Evolutionary conservation across 768 basidiomycete species (phyloP), one percentile per base, ranked within the genome.

Genomic region (Fistulinella prunicolor): DNA sequence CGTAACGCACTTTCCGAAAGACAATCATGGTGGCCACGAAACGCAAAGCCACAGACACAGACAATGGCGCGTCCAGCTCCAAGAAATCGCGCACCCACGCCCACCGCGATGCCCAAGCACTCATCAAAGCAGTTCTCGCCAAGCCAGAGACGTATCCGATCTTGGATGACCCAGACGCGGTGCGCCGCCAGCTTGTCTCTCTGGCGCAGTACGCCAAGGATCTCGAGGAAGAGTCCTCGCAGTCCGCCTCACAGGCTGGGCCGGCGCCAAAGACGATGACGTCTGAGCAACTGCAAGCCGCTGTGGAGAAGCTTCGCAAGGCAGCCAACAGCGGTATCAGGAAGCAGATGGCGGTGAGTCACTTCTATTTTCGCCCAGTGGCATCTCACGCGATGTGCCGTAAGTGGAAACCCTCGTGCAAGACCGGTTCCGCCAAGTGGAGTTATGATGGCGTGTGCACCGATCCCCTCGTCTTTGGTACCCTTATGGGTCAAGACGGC

Each of bases 371-470:
- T 36, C 24, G 14, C 19, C 4, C 4, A 23, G 3, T 38, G 40
- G 20, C 7, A n/a, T 46, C 28, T 50, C 22, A 45, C 17, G n/a
- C 22, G 7, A 38, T 20, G 3, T 26, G 26, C n/a, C 13, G 9
- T 40, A 24, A 78, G 79, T 80, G 78, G 79, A 76, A 72, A 54
- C 69, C 74, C 2, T 70, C 73, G 1, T 79, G 77, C 59, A 78
- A 76, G 59, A 66, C 60, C 0, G 72, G 75, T 14, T 49, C 61
- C 6, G 72, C 80, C 19, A 77, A 71, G 50, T 81, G 72, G 71
- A 46, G 57, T n/a, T 80, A 80, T 51, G 77, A 79, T 46, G 79
- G 78, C 17, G 68, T 81, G 17, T 80, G 75, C 53, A 59, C 64
- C 8, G 73, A 79, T 55, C 67, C 74, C 0, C 70, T 62, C 14